A percentile compares a stretch with the other conserved stretches of the same genome.
phyloP scores from a whole-genome alignment of 352 stramenopile genomes.

The Phytophthora melonis region DNA sequence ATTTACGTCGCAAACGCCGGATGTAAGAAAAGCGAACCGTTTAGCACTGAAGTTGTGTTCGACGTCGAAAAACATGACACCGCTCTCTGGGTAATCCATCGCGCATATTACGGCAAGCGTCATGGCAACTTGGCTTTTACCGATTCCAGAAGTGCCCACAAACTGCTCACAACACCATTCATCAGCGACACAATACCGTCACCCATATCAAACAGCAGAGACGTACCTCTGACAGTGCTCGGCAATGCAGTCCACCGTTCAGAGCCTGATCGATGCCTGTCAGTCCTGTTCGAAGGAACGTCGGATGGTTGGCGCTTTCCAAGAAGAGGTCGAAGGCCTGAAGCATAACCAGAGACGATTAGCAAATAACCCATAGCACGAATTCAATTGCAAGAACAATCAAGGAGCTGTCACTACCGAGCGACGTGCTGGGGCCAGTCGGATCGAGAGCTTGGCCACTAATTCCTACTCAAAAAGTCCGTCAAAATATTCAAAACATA shows the following conservation, averaged over 20 bases:
- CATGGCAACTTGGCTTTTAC: conserved; percentile 82
- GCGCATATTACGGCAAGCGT: conserved; percentile 77
- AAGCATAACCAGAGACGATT: conserved; percentile 15
- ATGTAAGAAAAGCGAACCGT: conserved; percentile 41
- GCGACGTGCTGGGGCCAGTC: conserved; percentile 51
- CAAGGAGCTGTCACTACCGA: conserved; percentile 37
- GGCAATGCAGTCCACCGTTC: conserved; percentile 65
- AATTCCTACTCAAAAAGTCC: conserved; percentile 47
- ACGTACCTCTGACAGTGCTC: conserved; percentile 63
- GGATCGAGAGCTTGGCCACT: conserved; percentile 63
- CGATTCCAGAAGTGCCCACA: conserved; percentile 72
- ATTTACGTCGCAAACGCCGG: neutral
- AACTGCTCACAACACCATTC: conserved; percentile 47
- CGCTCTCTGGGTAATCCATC: conserved; percentile 65
- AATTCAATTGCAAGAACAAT: neutral
- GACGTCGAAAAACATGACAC: conserved; percentile 75
- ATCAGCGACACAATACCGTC: conserved; percentile 3
- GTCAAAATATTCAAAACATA: conserved; percentile 6
- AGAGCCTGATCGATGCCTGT: conserved; percentile 68
- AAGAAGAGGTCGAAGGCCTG: conserved; percentile 87
- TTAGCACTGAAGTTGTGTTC: conserved; percentile 82
- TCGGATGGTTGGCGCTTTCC: conserved; percentile 70
- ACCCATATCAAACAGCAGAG: conserved; percentile 2
- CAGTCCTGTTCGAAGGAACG: conserved; percentile 71
- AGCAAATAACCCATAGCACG: conserved; percentile 7